Conservation (phyloP, 1,139 yeast genomes). For the Taiozyma sp. region DNA sequence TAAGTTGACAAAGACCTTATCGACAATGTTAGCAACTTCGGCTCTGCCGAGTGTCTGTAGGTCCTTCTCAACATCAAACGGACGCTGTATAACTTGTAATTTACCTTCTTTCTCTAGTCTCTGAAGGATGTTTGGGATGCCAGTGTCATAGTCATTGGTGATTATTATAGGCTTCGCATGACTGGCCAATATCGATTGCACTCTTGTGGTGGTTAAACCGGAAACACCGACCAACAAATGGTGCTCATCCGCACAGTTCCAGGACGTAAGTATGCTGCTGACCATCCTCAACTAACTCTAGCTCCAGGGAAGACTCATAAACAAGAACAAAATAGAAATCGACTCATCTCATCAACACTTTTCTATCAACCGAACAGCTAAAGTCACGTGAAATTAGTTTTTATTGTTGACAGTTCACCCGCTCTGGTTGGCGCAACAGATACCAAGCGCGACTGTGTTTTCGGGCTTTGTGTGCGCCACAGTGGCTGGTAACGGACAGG, state of each 20-base stretch:
- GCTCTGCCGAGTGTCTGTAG: slow-evolving; percentile 54
- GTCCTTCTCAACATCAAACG: slow-evolving; percentile 35
- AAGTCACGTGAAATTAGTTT: neutral
- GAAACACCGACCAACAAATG: slow-evolving; percentile 63
- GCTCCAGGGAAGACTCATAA: neutral
- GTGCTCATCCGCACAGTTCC: slow-evolving; percentile 44
- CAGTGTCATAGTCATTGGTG: slow-evolving; percentile 19
- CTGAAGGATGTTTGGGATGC: slow-evolving; percentile 26
- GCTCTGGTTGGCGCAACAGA: neutral
- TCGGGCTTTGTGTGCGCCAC: neutral
- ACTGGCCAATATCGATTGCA: slow-evolving; percentile 41
- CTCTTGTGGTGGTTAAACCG: slow-evolving; percentile 45
- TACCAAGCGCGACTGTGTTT: neutral
- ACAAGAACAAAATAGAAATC: neutral
- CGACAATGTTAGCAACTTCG: slow-evolving; percentile 61
- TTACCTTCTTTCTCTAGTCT: slow-evolving; percentile 23
- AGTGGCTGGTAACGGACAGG: neutral
- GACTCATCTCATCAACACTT: neutral
- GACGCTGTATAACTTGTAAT: slow-evolving; percentile 31
- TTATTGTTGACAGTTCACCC: neutral
- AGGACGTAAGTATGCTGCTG: slow-evolving; percentile 41
- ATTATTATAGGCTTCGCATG: slow-evolving; percentile 58
- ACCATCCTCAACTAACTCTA: neutral
- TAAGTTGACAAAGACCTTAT: slow-evolving; percentile 63
- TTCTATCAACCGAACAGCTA: neutral